Percentiles rank a stretch among this genome's conserved stretches.
phyloP scores from a whole-genome alignment of 345 rosid genomes.

The Populus alba region DNA sequence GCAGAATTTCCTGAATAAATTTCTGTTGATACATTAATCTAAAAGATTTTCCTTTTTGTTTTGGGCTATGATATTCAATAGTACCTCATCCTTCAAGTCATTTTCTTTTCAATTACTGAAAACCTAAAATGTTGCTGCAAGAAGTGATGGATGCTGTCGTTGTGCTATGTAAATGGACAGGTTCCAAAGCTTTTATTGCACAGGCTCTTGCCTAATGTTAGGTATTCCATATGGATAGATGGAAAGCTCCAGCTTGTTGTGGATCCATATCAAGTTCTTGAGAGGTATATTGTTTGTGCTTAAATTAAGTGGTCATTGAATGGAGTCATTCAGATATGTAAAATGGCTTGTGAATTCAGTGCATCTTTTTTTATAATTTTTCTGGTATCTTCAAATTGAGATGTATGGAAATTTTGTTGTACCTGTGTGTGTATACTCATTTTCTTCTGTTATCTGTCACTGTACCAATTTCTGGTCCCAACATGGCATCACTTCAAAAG shows the following conservation, averaged over 20 bases:
- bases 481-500: not conserved
- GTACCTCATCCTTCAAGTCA: not conserved
- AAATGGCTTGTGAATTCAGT: not conserved
- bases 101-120: not conserved
- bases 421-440: not conserved
- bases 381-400: not conserved
- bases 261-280: conserved; percentile 88
- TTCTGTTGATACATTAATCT: not conserved
- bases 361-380: not conserved
- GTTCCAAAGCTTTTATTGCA: conserved; percentile 87
- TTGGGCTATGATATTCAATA: not conserved
- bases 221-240: conserved; percentile 87
- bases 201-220: conserved; percentile 67
- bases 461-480: not conserved
- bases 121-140: not conserved
- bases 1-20: not conserved
- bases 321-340: not conserved
- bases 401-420: not conserved
- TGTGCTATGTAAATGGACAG: conserved; percentile 41
- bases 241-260: conserved; percentile 84
- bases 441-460: not conserved
- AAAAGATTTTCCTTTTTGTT: not conserved
- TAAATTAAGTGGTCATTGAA: not conserved
- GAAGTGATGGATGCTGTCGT: conserved; percentile 7
- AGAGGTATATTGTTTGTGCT: conserved; percentile 50